Conservation (phyloP, 306 rosid species). For the Vicia sativa region DNA sequence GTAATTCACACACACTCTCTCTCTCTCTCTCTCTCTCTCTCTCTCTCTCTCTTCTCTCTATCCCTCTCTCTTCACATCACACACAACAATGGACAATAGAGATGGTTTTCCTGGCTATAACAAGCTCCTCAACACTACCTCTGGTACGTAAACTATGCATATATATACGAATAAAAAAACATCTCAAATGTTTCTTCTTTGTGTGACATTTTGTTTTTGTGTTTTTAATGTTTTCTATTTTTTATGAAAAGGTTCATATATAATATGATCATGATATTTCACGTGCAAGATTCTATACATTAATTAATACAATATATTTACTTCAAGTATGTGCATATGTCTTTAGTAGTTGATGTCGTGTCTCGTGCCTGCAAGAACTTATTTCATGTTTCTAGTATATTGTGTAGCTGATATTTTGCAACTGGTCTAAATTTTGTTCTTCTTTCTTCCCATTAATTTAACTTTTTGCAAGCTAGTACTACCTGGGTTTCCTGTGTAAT, state of each 20-base stretch:
- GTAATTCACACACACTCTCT: background rate
- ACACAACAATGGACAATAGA: conserved; percentile 52
- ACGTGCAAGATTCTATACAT: conserved; percentile 33
- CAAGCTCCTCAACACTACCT: conserved; percentile 52
- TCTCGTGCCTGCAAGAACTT: conserved; percentile 33
- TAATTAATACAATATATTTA: conserved; percentile 3
- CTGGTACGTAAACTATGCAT: conserved; percentile 40
- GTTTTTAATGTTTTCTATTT: background rate
- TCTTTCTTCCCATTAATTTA: background rate
- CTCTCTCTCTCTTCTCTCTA: background rate
- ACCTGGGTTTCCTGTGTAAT: too few species aligned
- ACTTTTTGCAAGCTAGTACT: background rate
- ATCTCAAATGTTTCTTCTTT: background rate
- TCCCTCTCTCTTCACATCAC: background rate
- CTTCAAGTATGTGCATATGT: background rate
- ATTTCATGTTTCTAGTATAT: background rate
- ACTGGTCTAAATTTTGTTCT: background rate
- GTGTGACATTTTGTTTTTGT: background rate
- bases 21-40: too few species aligned
- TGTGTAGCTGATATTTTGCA: background rate
- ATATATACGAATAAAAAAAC: background rate
- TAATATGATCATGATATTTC: conserved; percentile 10
- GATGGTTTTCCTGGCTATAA: conserved; percentile 79
- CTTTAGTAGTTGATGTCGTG: background rate
- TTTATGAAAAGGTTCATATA: background rate